Conservation (phyloP, 192 early-diverging fungal genomes). For the Phycomyces nitens region DNA sequence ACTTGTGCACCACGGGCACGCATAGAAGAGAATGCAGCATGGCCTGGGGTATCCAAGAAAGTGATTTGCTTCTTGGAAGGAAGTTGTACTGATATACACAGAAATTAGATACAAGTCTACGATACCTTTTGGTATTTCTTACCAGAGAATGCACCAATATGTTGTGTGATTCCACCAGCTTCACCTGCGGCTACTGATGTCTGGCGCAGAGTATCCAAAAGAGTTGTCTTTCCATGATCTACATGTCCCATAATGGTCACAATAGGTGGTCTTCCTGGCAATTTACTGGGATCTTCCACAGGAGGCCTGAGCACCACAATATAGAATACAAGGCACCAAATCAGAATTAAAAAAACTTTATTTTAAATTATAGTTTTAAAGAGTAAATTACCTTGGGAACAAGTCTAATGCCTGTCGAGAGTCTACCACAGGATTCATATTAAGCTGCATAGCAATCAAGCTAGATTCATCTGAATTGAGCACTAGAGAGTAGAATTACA, state of each 20-base stretch:
- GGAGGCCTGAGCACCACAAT: conserved; percentile 38
- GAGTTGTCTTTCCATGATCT: conserved; percentile 94
- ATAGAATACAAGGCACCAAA: neutral
- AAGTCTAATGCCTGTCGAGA: conserved; percentile 51
- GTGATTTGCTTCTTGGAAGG: conserved; percentile 77
- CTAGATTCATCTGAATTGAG: conserved; percentile 83
- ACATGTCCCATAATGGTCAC: conserved; percentile 99
- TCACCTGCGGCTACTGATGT: conserved; percentile 90
- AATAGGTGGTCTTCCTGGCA: conserved; percentile 80
- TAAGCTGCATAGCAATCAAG: conserved; percentile 82
- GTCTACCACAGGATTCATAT: conserved; percentile 80
- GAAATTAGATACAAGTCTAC: neutral
- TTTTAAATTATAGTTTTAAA: neutral
- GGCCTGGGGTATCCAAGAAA: conserved; percentile 96
- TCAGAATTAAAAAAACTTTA: no score
- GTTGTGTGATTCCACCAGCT: conserved; percentile 96
- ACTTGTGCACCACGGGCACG: conserved; percentile 86
- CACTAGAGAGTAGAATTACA: conserved; percentile 37
- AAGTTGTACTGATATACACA: conserved; percentile 43
- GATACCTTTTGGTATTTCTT: neutral
- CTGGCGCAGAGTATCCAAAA: conserved; percentile 87
- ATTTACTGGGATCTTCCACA: conserved; percentile 71
- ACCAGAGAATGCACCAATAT: conserved; percentile 95
- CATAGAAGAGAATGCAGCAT: conserved; percentile 95
- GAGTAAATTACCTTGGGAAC: conserved; percentile 46